phyloP scores from a whole-genome alignment of 2,329 filamentous ascomycete species.

The Cladophialophora immunda region DNA sequence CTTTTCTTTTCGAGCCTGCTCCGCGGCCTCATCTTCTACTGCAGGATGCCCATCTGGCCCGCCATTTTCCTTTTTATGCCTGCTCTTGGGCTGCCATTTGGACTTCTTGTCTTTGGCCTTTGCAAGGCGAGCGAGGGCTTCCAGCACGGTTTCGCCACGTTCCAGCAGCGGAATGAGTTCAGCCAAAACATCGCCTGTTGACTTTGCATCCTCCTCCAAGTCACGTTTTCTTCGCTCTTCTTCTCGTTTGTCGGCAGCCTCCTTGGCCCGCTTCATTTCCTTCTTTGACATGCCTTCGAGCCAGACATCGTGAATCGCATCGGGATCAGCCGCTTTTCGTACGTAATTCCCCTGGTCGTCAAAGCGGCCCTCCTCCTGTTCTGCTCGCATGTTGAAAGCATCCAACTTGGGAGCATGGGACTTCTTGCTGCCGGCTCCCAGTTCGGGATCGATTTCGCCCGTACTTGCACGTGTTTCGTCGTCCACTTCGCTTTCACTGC shows the following conservation, averaged over 20 bases:
- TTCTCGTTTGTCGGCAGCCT: conserved; percentile 85
- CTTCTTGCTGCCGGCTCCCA: conserved; percentile 90
- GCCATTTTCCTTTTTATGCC: conserved; percentile 52
- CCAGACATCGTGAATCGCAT: conserved; percentile 92
- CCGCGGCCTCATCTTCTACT: conserved; percentile 70
- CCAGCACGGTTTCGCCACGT: conserved; percentile 82
- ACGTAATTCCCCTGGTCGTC: conserved; percentile 92
- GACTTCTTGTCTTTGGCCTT: conserved; percentile 65
- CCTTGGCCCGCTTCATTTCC: conserved; percentile 86
- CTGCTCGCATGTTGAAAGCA: conserved; percentile 90
- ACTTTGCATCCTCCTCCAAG: conserved; percentile 75
- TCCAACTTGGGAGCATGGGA: conserved; percentile 92
- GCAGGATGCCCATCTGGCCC: conserved; percentile 22
- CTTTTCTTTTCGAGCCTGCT: conserved; percentile 72
- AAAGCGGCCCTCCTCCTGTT: conserved; percentile 92
- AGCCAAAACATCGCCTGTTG: conserved; percentile 77
- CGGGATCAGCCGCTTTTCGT: conserved; percentile 85
- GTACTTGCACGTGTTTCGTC: conserved; percentile 76
- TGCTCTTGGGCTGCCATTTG: conserved; percentile 50
- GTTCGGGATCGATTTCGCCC: conserved; percentile 82
- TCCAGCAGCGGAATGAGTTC: conserved; percentile 78
- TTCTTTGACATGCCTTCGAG: conserved; percentile 91
- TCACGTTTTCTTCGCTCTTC: conserved; percentile 76
- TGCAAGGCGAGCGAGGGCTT: conserved; percentile 83
- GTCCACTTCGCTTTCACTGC: conserved; percentile 66